Evolutionary conservation across 2,329 filamentous ascomycete species (phyloP).

Genomic region (Pseudogymnoascus sp.): DNA sequence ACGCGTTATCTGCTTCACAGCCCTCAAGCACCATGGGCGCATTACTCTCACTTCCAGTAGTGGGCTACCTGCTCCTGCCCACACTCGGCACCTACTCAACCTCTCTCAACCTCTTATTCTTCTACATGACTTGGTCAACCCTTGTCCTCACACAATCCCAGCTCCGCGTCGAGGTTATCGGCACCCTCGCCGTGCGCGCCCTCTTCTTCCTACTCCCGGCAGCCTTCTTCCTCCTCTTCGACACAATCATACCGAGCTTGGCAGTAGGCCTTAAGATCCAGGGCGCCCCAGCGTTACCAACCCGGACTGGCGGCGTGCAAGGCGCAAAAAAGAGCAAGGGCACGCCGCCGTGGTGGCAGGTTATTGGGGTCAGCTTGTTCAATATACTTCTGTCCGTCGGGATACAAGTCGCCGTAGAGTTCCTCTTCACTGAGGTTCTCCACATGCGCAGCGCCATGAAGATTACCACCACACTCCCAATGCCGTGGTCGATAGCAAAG

Average conservation of each 20-base stretch:
- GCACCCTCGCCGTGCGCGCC: slow-evolving; percentile 59
- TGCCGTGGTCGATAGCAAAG: slow-evolving; percentile 55
- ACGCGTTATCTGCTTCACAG: background rate
- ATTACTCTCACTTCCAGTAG: slow-evolving; percentile 64
- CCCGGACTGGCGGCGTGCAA: slow-evolving; percentile 32
- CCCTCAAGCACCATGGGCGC: slow-evolving; percentile 46
- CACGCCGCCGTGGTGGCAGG: slow-evolving; percentile 37
- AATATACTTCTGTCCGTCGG: slow-evolving; percentile 49
- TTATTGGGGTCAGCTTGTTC: slow-evolving; percentile 46
- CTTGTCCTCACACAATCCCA: slow-evolving; percentile 72
- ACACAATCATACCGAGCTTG: slow-evolving; percentile 62
- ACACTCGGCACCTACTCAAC: slow-evolving; percentile 64
- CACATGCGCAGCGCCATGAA: slow-evolving; percentile 48
- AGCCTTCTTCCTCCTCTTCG: slow-evolving; percentile 65
- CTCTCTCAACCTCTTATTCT: slow-evolving; percentile 78
- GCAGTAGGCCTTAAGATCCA: slow-evolving; percentile 63
- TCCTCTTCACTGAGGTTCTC: slow-evolving; percentile 46
- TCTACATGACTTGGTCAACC: slow-evolving; percentile 85
- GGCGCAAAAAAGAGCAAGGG: slow-evolving; percentile 33
- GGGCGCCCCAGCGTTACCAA: slow-evolving; percentile 45
- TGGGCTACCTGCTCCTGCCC: slow-evolving; percentile 60
- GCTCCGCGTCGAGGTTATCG: slow-evolving; percentile 67
- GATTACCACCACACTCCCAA: slow-evolving; percentile 52
- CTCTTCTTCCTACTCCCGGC: slow-evolving; percentile 70
- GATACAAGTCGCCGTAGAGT: slow-evolving; percentile 51